Evolutionary conservation across 2,329 filamentous ascomycete genomes (phyloP).

Genomic region (Alternaria novae-zelandiae): DNA sequence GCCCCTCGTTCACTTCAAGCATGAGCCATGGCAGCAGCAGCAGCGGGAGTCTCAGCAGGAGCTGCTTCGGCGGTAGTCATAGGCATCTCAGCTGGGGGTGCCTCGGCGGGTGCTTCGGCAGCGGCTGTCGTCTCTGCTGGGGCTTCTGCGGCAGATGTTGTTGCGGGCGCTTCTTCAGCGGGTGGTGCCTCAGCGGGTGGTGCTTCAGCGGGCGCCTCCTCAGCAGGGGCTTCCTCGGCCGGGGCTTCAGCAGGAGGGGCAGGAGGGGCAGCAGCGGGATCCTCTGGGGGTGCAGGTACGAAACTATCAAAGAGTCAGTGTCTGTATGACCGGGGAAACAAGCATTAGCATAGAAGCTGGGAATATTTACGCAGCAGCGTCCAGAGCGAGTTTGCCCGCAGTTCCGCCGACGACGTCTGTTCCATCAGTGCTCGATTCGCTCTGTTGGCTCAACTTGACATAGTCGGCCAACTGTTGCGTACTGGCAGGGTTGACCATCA

Average conservation of each 20-base stretch:
- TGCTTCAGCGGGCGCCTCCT: background rate
- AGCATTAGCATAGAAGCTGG: no score
- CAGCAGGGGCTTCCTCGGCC: constrained; percentile 2
- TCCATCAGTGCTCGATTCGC: constrained; percentile 29
- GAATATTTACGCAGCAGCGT: constrained; percentile 31
- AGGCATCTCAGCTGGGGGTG: background rate
- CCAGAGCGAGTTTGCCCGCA: constrained; percentile 28
- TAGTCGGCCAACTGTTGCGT: constrained; percentile 36
- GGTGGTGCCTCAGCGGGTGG: background rate
- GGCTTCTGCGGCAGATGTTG: background rate
- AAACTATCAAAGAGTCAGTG: constrained; percentile 20
- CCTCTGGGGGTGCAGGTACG: constrained; percentile 28
- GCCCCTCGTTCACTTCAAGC: background rate
- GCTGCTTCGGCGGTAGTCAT: background rate
- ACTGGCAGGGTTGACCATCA: constrained; percentile 34
- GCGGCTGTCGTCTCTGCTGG: background rate
- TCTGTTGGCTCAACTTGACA: constrained; percentile 32
- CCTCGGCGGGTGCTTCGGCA: background rate
- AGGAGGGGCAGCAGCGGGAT: constrained; percentile 19
- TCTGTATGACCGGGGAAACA: background rate
- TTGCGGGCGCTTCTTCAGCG: constrained; percentile 7
- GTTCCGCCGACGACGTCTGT: constrained; percentile 28
- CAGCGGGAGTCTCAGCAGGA: background rate
- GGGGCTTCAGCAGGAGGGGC: constrained; percentile 11
- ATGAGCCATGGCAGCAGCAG: background rate